phyloP scores from a whole-genome alignment of 306 rosid species.

The Dicorynia guianensis region DNA sequence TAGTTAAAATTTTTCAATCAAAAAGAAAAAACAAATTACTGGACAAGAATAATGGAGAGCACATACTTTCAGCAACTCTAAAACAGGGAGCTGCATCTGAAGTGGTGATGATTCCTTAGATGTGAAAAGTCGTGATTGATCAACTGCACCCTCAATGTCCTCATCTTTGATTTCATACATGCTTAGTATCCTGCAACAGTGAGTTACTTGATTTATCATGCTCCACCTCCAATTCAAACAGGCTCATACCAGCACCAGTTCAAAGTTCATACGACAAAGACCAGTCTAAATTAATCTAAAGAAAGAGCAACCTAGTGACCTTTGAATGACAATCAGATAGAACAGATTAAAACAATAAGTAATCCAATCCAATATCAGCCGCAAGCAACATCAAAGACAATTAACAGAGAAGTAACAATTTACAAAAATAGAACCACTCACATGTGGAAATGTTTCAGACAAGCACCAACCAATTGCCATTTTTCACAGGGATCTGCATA shows the following conservation, averaged over 20 bases:
- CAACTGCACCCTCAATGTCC: conserved; percentile 73
- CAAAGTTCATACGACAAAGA: conserved; percentile 17
- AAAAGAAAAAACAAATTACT: too few species aligned
- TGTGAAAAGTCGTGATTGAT: conserved; percentile 69
- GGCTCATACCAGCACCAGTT: conserved; percentile 8
- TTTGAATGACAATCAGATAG: conserved; percentile 9
- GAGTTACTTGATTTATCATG: conserved; percentile 31
- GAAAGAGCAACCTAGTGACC: conserved; percentile 15
- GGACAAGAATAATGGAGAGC: not conserved
- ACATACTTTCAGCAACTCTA: conserved; percentile 89
- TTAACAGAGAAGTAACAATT: conserved; percentile 23
- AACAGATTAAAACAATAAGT: not conserved
- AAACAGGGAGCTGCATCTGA: conserved; percentile 82
- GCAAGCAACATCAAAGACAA: conserved; percentile 16
- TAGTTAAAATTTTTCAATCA: too few species aligned
- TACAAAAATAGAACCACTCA: conserved; percentile 54
- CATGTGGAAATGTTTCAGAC: conserved; percentile 92
- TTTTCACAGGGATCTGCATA: conserved; percentile 86
- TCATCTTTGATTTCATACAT: conserved; percentile 84
- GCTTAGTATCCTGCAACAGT: conserved; percentile 73
- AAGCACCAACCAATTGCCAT: conserved; percentile 92
- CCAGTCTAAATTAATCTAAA: conserved; percentile 21
- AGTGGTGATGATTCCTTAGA: conserved; percentile 70
- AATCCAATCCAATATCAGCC: conserved; percentile 6
- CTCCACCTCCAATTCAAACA: conserved; percentile 24